A percentile compares a stretch with the other conserved stretches of the same genome.
Conservation (phyloP, 1,284 basidiomycete genomes). For the Lignosus rhinocerotis region DNA sequence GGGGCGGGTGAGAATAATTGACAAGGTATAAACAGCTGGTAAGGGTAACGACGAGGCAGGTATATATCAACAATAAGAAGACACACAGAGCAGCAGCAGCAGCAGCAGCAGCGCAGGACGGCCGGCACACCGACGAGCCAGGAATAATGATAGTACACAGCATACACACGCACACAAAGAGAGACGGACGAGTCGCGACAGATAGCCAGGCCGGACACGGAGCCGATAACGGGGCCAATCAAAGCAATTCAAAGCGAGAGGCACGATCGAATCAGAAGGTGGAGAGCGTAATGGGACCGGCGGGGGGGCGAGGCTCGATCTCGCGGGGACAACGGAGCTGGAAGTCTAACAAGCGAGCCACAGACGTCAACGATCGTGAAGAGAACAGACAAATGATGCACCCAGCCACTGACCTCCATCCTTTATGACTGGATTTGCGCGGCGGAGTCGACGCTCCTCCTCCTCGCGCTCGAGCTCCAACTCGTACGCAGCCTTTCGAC, state of each 20-base stretch:
- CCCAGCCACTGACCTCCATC: constrained; percentile 50
- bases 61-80: constrained; percentile 24
- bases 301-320: constrained; percentile 39
- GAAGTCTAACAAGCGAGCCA: constrained; percentile 46
- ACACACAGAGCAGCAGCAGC: constrained; percentile 11
- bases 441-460: constrained; percentile 46
- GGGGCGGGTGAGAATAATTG: constrained; percentile 1
- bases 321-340: constrained; percentile 59
- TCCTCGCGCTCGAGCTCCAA: constrained; percentile 66
- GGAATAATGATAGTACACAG: constrained; percentile 25
- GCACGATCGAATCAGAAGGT: constrained; percentile 47
- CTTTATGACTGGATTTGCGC: constrained; percentile 58
- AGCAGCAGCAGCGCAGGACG: constrained; percentile 10
- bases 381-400: not conserved
- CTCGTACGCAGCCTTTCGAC: constrained; percentile 64
- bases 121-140: constrained; percentile 4
- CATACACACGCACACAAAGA: constrained; percentile 19
- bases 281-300: constrained; percentile 44
- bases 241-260: not conserved
- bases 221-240: not conserved
- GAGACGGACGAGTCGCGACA: constrained; percentile 1
- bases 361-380: constrained; percentile 12
- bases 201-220: not conserved
- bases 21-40: constrained; percentile 21
- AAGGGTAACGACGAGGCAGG: constrained; percentile 21